These are phyloP conservation scores for Populus hybrid DNA, from an alignment of 441 rosid species.

Conservation along the genomic window DNA sequence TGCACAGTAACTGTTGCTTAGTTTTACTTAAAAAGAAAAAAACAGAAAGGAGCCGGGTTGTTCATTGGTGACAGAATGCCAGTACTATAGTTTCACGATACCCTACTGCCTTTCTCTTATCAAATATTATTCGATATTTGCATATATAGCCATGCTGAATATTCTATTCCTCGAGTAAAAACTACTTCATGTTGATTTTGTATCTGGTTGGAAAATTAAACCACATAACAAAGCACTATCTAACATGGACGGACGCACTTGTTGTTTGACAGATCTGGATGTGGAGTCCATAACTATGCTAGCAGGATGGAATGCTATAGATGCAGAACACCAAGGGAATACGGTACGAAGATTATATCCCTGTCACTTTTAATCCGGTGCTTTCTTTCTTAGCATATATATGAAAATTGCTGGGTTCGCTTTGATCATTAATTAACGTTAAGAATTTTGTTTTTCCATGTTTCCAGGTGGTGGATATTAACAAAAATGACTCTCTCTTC, in stretches of 20 bases:
- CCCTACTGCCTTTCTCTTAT: background rate
- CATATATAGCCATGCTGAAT: background rate
- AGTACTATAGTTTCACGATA: background rate
- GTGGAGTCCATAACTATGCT: slow-evolving; percentile 88
- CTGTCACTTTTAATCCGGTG: background rate
- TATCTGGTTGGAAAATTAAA: background rate
- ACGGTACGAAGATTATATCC: slow-evolving; percentile 32
- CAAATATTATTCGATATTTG: no score
- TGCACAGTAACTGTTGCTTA: background rate
- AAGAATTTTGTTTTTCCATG: background rate
- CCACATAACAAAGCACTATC: background rate
- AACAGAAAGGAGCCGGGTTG: no score
- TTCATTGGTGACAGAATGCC: no score
- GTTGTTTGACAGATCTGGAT: slow-evolving; percentile 41
- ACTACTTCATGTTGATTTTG: background rate
- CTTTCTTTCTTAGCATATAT: background rate
- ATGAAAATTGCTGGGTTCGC: background rate
- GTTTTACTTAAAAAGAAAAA: background rate
- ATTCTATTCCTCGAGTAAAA: no score
- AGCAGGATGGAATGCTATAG: slow-evolving; percentile 74
- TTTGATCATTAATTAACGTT: background rate
- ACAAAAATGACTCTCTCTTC: background rate
- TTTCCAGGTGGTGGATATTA: slow-evolving; percentile 37
- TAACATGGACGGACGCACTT: background rate
- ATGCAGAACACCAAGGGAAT: slow-evolving; percentile 71